phyloP scores from a whole-genome alignment of 2,329 filamentous ascomycete species.

The Penicillium glabrum region DNA sequence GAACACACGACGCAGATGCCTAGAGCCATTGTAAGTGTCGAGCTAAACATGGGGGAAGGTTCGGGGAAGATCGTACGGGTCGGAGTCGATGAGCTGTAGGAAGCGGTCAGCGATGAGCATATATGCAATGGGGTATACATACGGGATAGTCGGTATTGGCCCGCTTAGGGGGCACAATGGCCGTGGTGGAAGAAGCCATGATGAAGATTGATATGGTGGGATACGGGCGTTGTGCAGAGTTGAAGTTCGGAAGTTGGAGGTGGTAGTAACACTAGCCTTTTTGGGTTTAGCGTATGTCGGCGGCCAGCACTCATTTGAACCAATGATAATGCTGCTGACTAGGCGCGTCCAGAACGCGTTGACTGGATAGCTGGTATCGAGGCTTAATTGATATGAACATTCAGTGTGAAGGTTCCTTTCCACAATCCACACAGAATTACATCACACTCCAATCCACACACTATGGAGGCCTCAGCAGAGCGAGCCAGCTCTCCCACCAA shows the following conservation, averaged over 20 bases:
- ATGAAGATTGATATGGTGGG: slow-evolving; percentile 14
- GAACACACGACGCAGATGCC: slow-evolving; percentile 87
- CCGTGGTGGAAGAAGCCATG: slow-evolving; percentile 42
- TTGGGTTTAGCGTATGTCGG: slow-evolving; percentile 13
- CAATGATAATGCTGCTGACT: slow-evolving; percentile 17
- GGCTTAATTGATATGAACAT: not conserved
- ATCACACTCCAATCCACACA: not conserved
- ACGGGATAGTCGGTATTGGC: slow-evolving; percentile 85
- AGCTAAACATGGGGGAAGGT: slow-evolving; percentile 14
- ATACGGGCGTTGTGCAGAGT: slow-evolving; percentile 23
- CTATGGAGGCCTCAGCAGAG: slow-evolving; percentile 10
- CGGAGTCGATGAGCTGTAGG: slow-evolving; percentile 91
- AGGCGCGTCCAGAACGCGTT: slow-evolving; percentile 20
- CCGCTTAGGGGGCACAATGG: slow-evolving; percentile 72
- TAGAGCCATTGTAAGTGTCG: slow-evolving; percentile 45
- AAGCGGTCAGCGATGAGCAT: slow-evolving; percentile 21
- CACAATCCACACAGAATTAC: not conserved
- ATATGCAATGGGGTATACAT: slow-evolving; percentile 38
- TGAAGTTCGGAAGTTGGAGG: slow-evolving; percentile 31
- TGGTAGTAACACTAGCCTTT: slow-evolving; percentile 23
- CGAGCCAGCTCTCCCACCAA: slow-evolving; percentile 42
- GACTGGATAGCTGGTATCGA: not conserved
- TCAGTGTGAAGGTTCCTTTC: not conserved
- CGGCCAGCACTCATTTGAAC: slow-evolving; percentile 7
- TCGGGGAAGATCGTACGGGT: slow-evolving; percentile 69